Evolutionary conservation across 106 monocot species (phyloP).

Genomic region (Xerophyta viscosa): DNA sequence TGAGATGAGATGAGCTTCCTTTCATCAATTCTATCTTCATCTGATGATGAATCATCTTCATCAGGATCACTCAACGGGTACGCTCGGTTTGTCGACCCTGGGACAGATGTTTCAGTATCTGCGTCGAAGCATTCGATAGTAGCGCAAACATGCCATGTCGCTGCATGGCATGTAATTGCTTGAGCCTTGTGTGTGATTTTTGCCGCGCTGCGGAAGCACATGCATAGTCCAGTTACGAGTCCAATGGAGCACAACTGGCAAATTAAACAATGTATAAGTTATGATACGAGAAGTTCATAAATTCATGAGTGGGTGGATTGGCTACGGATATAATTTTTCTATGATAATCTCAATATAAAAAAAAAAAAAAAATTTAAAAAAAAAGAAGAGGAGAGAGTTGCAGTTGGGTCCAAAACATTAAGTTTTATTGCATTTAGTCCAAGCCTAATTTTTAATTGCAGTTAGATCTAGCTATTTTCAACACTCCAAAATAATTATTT

Average conservation of each 20-base stretch:
- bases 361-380: no score
- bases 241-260: constrained; percentile 61
- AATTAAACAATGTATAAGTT: no score
- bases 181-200: constrained; percentile 97
- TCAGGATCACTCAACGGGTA: constrained; percentile 11
- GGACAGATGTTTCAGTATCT: constrained; percentile 18
- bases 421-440: no score
- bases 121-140: constrained; percentile 46
- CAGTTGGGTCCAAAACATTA: no score
- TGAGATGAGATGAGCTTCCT: constrained; percentile 18
- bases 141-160: constrained; percentile 74
- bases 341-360: no score
- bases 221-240: constrained; percentile 58
- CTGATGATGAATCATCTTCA: constrained; percentile 21
- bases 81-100: not conserved
- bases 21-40: constrained; percentile 35
- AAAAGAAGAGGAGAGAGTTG: no score
- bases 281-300: no score
- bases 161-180: constrained; percentile 79
- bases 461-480: no score
- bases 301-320: no score
- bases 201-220: constrained; percentile 78
- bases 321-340: no score
- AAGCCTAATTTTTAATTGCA: no score
- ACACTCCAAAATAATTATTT: no score